Percentiles rank a stretch among this genome's conserved stretches.
Conservation (phyloP, 1,139 yeast species). For the Suhomyces ambrosiae region DNA sequence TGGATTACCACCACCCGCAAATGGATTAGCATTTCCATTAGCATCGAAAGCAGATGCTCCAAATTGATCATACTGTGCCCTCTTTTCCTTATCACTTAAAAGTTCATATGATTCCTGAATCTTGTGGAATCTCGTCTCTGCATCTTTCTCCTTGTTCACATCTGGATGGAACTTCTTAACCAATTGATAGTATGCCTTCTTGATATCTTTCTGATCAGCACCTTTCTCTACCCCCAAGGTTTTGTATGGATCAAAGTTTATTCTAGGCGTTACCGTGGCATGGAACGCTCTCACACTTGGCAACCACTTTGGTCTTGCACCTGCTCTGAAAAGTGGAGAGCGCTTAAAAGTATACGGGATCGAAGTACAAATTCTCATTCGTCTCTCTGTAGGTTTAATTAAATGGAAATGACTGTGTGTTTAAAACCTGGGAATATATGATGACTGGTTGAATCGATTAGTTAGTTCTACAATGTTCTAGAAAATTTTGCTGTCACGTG, state of each 20-base stretch:
- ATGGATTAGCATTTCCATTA: conserved; percentile 61
- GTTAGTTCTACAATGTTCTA: conserved; percentile 13
- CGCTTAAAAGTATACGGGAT: conserved; percentile 7
- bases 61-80: conserved; percentile 87
- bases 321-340: conserved; percentile 5
- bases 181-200: conserved; percentile 88
- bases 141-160: conserved; percentile 86
- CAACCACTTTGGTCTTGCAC: conserved; percentile 5
- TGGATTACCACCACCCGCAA: conserved; percentile 48
- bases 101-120: conserved; percentile 94
- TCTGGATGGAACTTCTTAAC: conserved; percentile 97
- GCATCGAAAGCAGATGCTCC: conserved; percentile 86
- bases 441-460: conserved; percentile 1
- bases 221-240: conserved; percentile 72
- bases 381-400: neutral
- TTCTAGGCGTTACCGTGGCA: conserved; percentile 20
- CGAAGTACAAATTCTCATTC: conserved; percentile 14
- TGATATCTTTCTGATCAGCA: conserved; percentile 83
- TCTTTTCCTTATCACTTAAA: conserved; percentile 81
- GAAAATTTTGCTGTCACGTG: conserved; percentile 13
- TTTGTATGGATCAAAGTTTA: conserved; percentile 75
- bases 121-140: conserved; percentile 87
- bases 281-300: conserved; percentile 28
- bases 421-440: neutral
- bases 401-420: neutral